A percentile compares a stretch with the other conserved stretches of the same genome.
These are phyloP conservation scores for Thelephora ganbajun DNA, from an alignment of 768 basidiomycete species.

Conservation along the genomic window DNA sequence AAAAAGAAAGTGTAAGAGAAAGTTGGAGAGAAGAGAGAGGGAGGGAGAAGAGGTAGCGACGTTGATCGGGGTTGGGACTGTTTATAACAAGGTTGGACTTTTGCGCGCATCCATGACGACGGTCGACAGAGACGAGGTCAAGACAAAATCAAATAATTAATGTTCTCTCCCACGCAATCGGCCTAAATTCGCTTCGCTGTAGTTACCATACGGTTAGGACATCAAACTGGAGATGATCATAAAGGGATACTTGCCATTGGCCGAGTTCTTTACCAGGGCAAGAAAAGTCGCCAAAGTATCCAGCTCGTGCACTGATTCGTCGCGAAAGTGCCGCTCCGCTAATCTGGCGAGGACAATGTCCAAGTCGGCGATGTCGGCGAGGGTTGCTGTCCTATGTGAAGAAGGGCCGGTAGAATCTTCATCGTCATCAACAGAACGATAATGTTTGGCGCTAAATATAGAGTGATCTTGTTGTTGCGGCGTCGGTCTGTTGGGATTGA, in stretches of 20 bases:
- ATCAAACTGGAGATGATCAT: too few relatives aligned
- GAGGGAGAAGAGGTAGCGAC: constrained; percentile 1
- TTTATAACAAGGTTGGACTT: too few relatives aligned
- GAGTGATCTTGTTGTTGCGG: too few relatives aligned
- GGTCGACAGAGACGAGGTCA: background rate
- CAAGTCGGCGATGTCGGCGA: constrained; percentile 58
- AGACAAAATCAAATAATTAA: too few relatives aligned
- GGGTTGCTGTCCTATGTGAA: constrained; percentile 41
- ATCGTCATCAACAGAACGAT: constrained; percentile 18
- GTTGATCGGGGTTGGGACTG: background rate
- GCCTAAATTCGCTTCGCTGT: too few relatives aligned
- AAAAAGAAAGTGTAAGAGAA: constrained; percentile 12
- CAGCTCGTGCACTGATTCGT: constrained; percentile 55
- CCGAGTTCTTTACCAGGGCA: constrained; percentile 10
- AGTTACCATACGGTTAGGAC: too few relatives aligned
- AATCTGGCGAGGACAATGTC: constrained; percentile 53
- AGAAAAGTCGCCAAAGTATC: constrained; percentile 75
- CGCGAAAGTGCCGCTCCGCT: constrained; percentile 62
- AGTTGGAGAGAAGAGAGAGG: background rate
- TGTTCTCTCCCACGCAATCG: too few relatives aligned
- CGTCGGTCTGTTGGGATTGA: too few relatives aligned
- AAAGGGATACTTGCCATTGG: too few relatives aligned
- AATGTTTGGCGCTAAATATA: too few relatives aligned
- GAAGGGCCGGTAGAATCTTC: constrained; percentile 39
- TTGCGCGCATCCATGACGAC: background rate